Evolutionary conservation across 139 green algal genomes (phyloP).

Genomic region (Chlorella vulgaris): DNA sequence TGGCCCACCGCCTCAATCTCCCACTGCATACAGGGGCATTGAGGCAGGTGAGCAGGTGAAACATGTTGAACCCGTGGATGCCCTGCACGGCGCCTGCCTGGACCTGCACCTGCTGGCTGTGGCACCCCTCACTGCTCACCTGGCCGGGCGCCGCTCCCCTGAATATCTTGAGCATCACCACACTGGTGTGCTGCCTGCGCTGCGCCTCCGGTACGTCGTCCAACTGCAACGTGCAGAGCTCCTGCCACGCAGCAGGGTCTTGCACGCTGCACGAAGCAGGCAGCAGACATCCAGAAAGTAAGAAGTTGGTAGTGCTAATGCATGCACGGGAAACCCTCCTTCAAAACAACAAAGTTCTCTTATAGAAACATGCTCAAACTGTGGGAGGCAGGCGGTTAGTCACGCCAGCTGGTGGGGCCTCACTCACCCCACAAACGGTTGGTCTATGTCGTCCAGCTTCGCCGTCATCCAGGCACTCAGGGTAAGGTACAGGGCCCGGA

Average conservation of each 20-base stretch:
- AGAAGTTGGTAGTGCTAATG: not conserved
- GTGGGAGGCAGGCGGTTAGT: not conserved
- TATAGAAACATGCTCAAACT: not conserved
- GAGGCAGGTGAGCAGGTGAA: not conserved
- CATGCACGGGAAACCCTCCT: too few species aligned
- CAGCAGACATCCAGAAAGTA: too few species aligned
- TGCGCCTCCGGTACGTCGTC: slow-evolving; percentile 6
- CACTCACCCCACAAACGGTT: slow-evolving; percentile 19
- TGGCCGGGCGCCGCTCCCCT: not conserved
- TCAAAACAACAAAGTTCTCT: not conserved
- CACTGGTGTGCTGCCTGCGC: not conserved
- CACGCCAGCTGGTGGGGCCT: too few species aligned
- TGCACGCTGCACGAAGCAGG: too few species aligned
- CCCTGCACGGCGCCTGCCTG: not conserved
- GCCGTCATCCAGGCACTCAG: not conserved
- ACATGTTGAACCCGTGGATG: not conserved
- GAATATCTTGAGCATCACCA: slow-evolving; percentile 18
- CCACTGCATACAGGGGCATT: not conserved
- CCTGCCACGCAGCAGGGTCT: not conserved
- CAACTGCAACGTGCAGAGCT: slow-evolving; percentile 9
- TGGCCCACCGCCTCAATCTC: not conserved
- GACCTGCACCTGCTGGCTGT: not conserved
- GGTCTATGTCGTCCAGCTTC: slow-evolving; percentile 2
- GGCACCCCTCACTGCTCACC: not conserved
- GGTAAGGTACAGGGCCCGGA: not conserved